These are phyloP conservation scores for Populus tremula DNA, from an alignment of 345 rosid genomes.

Conservation along the genomic window DNA sequence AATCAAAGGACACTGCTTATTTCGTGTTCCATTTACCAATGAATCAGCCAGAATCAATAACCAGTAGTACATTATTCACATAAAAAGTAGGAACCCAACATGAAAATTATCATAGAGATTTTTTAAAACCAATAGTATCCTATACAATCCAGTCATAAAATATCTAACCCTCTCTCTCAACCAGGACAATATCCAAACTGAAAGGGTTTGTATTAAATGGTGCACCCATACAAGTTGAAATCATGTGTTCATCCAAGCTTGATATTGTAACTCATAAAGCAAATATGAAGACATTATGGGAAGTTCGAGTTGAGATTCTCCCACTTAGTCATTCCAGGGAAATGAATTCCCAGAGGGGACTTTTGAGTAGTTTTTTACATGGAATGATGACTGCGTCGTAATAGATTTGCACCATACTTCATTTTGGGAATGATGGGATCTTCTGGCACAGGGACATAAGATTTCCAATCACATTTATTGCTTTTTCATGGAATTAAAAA, in stretches of 20 bases:
- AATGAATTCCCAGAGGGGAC: neutral
- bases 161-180: neutral
- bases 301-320: neutral
- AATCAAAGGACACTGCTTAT: neutral
- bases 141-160: neutral
- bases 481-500: neutral
- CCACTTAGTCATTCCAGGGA: neutral
- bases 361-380: neutral
- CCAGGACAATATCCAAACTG: neutral
- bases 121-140: neutral
- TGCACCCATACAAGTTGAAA: neutral
- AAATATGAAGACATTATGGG: neutral
- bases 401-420: neutral
- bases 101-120: neutral
- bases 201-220: neutral
- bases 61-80: neutral
- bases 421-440: neutral
- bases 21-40: neutral
- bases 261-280: neutral
- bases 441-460: neutral
- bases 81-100: neutral
- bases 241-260: neutral
- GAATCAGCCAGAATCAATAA: neutral
- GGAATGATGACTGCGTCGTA: neutral
- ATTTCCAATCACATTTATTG: neutral